Base-by-base conservation (phyloP, 31 red algal genomes). In the Asparagopsis taxiformis region DNA sequence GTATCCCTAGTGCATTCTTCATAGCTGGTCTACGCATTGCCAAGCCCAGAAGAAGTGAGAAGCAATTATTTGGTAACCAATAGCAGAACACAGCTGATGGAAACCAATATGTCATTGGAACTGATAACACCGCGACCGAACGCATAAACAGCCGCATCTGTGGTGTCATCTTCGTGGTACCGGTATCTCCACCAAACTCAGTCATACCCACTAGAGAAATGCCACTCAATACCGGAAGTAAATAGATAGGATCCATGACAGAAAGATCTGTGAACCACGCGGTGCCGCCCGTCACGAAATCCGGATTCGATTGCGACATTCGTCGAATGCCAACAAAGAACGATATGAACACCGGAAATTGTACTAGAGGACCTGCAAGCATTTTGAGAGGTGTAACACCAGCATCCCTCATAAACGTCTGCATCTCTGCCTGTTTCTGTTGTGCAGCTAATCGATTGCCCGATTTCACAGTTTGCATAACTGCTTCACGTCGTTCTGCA, bases 31-130 rank as follows among this genome's bases (percentile, higher is more conserved):
- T 53, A 17, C 63, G 59, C 61, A 82, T 65, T n/a, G 62, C 58
- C 17, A 55, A 30, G 0, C 70, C 70, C n/a, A 90, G 55, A 49
- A 55, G 54, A 34, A 87, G 31, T 15, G 93, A 91, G 60, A 97
- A 79, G 36, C 85, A 16, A 61, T 97, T 97, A 51, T 74, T 91
- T 4, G 93, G 86, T 28, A 97, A 59, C 87, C 87, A 97, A 65
- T 97, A 97, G 55, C 86, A 91, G 33, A 97, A 97, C 50, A 97
- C 75, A 23, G 75, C 86, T 5, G 87, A 75, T 15, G 93, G 93
- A 26, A 97, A 82, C 55, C 76, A 86, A 28, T 78, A 79, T 24
- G 81, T 97, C 52, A 97, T 38, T 8, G 89, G 85, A 19, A 93
- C 57, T 35, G 79, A 79, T 21, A 88, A 35, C 34, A 58, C 61